These are phyloP conservation scores for Laetiporus sulphureus DNA, from an alignment of 1,284 basidiomycete species.

Conservation along the genomic window DNA sequence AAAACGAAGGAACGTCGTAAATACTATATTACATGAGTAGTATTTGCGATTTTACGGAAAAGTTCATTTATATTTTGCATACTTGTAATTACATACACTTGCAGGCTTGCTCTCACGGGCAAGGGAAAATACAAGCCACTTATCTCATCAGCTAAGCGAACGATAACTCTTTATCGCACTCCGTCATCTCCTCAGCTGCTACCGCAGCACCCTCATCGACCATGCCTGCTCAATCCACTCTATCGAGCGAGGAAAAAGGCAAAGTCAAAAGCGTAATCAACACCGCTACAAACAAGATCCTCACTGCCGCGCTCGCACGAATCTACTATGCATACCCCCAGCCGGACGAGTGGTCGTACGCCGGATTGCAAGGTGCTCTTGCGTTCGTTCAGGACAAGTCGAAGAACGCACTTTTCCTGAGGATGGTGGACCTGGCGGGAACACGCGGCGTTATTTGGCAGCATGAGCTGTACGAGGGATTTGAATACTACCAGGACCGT, in stretches of 20 bases:
- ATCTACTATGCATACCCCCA: conserved; percentile 84
- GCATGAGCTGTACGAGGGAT: conserved; percentile 84
- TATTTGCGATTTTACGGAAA: no score
- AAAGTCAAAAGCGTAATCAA: conserved; percentile 68
- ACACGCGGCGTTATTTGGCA: conserved; percentile 91
- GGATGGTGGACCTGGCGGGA: conserved; percentile 77
- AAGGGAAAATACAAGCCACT: no score
- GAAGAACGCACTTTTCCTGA: conserved; percentile 57
- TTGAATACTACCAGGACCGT: conserved; percentile 83
- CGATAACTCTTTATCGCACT: neutral
- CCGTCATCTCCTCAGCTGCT: neutral
- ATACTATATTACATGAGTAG: no score
- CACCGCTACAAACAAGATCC: conserved; percentile 59
- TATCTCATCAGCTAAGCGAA: neutral
- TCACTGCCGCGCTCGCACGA: conserved; percentile 72
- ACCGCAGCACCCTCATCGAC: neutral
- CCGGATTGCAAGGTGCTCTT: conserved; percentile 81
- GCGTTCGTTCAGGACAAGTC: conserved; percentile 63
- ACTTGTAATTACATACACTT: no score
- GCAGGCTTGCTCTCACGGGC: no score
- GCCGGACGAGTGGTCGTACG: conserved; percentile 75
- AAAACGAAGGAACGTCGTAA: no score
- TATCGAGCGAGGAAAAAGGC: conserved; percentile 69
- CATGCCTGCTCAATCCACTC: conserved; percentile 69
- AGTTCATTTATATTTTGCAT: no score